These are phyloP conservation scores for Calocybe indica DNA, from an alignment of 768 basidiomycete genomes.

Conservation along the genomic window DNA sequence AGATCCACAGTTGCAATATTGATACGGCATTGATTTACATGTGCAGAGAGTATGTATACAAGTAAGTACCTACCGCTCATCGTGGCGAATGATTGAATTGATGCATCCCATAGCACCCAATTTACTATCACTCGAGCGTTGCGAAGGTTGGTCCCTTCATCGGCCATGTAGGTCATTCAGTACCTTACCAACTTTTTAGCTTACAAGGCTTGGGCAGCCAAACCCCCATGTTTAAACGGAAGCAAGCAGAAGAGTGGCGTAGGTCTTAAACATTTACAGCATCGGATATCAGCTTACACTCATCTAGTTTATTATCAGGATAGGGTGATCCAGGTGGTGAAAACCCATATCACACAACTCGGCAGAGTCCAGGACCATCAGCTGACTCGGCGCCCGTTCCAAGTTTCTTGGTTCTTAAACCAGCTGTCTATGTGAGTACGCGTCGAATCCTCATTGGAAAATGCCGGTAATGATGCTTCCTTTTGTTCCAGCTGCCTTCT, in stretches of 20 bases:
- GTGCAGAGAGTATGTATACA: slow-evolving; percentile 67
- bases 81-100: slow-evolving; percentile 7
- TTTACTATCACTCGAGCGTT: slow-evolving; percentile 59
- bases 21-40: slow-evolving; percentile 64
- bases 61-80: slow-evolving; percentile 38
- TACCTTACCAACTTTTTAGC: slow-evolving; percentile 15
- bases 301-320: slow-evolving; percentile 60
- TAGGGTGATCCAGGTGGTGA: slow-evolving; percentile 57
- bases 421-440: slow-evolving; percentile 53
- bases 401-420: slow-evolving; percentile 65
- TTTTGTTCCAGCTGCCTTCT: slow-evolving; percentile 48
- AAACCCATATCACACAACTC: slow-evolving; percentile 45
- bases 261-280: slow-evolving; percentile 22
- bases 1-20: slow-evolving; percentile 64
- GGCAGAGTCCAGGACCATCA: slow-evolving; percentile 45
- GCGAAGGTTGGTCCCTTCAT: slow-evolving; percentile 46
- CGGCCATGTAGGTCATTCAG: slow-evolving; percentile 10
- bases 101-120: slow-evolving; percentile 42
- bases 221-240: slow-evolving; percentile 55
- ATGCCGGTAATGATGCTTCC: neutral
- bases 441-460: neutral
- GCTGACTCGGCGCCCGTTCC: slow-evolving; percentile 63
- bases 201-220: slow-evolving; percentile 47
- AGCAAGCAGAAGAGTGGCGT: slow-evolving; percentile 79
- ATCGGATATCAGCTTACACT: neutral